Conservation (phyloP, 805 yeast species). For the Candida oleophila region DNA sequence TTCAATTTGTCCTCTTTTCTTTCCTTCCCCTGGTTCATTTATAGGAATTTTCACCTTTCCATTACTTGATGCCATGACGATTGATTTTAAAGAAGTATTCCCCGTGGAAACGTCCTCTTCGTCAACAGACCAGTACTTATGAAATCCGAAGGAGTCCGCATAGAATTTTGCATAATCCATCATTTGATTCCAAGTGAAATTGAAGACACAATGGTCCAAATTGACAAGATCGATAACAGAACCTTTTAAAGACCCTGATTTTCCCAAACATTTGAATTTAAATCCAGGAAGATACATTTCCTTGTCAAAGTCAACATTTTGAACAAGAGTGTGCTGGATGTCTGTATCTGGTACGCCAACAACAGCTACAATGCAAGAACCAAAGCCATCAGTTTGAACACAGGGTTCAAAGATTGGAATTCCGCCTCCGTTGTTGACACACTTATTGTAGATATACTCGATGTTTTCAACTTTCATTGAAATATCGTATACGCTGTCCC, state of each 20-base stretch:
- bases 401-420: slow-evolving; percentile 27
- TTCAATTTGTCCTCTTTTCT: slow-evolving; percentile 71
- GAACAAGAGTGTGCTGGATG: slow-evolving; percentile 66
- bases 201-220: slow-evolving; percentile 83
- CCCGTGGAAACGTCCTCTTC: slow-evolving; percentile 72
- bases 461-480: slow-evolving; percentile 62
- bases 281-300: slow-evolving; percentile 45
- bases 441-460: slow-evolving; percentile 41
- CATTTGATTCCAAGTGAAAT: slow-evolving; percentile 71
- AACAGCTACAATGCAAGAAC: slow-evolving; percentile 53
- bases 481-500: slow-evolving; percentile 80
- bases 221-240: slow-evolving; percentile 12
- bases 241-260: slow-evolving; percentile 1
- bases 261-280: not conserved
- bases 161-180: slow-evolving; percentile 57
- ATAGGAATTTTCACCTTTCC: slow-evolving; percentile 75
- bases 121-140: slow-evolving; percentile 81
- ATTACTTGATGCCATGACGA: slow-evolving; percentile 71
- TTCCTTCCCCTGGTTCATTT: slow-evolving; percentile 77
- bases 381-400: slow-evolving; percentile 42
- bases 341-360: slow-evolving; percentile 50
- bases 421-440: slow-evolving; percentile 49
- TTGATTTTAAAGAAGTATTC: slow-evolving; percentile 66
- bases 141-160: slow-evolving; percentile 66
- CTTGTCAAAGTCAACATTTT: slow-evolving; percentile 38